Evolutionary conservation across 2,329 filamentous ascomycete species (phyloP), one percentile per base, ranked within the genome.

Genomic region (Hortaea werneckii): DNA sequence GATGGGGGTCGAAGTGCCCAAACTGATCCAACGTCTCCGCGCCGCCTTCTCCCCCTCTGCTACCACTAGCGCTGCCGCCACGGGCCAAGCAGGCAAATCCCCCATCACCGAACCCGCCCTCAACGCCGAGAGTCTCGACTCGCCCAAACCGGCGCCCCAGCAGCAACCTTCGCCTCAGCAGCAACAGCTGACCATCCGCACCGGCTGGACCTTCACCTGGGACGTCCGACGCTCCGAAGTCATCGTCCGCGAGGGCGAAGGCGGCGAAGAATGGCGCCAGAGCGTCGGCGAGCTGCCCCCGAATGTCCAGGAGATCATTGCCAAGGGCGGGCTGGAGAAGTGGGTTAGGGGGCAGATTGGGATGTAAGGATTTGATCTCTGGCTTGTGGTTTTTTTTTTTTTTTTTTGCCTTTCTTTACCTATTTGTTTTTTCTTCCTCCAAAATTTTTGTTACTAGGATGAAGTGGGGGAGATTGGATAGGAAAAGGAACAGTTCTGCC

Each of bases 251-350:
- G 85, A 94, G 67, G 81, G 82, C 1, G 68, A 79, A 45, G 73
- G 73, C 40, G 85, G 84, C 1, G 62, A 73, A 46, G 77, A 68
- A 34, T 95, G 87, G 87, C 82, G 73, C 42, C 78, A 92, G 61
- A 86, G 83, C 67, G 87, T 94, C 1, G 85, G 85, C 6, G 84
- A 92, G 70, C 63, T 94, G 51, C 85, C 87, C 10, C 79, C 84
- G 0, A 94, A 90, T 59, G 84, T 95, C 45, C 88, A 95, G 64
- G 63, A 85, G 59, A 88, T 90, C 46, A 86, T 90, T 57, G 83
- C 85, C 0, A 66, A 75, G 42, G 86, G 86, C 2, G 87, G 87
- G 0, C 61, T 94, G 49, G 85, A 89, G 72, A 82, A 80, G 52
- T 94, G 87, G 87, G 84, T 92, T 7, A 83, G 84, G 74, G 73